These are phyloP conservation scores for Garcia nutans DNA, from an alignment of 345 rosid species.

Conservation along the genomic window DNA sequence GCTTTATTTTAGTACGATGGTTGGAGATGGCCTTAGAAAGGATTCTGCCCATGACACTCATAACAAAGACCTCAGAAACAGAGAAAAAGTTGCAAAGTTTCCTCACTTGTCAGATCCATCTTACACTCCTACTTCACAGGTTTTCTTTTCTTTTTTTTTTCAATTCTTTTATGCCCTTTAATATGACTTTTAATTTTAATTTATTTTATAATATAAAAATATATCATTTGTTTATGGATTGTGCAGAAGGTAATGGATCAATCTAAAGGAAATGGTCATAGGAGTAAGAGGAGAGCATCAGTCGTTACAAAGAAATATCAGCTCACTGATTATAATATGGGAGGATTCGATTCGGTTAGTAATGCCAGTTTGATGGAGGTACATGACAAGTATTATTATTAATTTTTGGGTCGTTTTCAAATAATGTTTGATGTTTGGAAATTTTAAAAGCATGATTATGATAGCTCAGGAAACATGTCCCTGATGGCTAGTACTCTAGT, in stretches of 20 bases:
- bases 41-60: constrained; percentile 25
- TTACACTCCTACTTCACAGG: constrained; percentile 55
- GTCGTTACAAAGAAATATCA: constrained; percentile 38
- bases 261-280: constrained; percentile 33
- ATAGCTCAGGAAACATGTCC: constrained; percentile 2
- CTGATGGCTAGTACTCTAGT: not conserved
- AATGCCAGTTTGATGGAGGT: constrained; percentile 51
- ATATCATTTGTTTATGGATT: constrained; percentile 4
- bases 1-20: too few species aligned
- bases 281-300: constrained; percentile 44
- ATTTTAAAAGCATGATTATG: not conserved
- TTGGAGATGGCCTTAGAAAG: too few species aligned
- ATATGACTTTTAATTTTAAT: not conserved
- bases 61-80: constrained; percentile 33
- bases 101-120: constrained; percentile 57
- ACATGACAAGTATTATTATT: not conserved
- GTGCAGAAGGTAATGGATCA: constrained; percentile 42
- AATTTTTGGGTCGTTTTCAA: constrained; percentile 15
- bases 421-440: constrained; percentile 11
- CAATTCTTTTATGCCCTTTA: not conserved
- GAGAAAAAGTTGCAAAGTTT: constrained; percentile 28
- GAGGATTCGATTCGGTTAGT: constrained; percentile 37
- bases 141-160: constrained; percentile 3
- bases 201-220: not conserved
- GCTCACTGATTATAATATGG: constrained; percentile 34